Evolutionary conservation across 768 basidiomycete species (phyloP).

Genomic region (Guyanaporus albipodus): DNA sequence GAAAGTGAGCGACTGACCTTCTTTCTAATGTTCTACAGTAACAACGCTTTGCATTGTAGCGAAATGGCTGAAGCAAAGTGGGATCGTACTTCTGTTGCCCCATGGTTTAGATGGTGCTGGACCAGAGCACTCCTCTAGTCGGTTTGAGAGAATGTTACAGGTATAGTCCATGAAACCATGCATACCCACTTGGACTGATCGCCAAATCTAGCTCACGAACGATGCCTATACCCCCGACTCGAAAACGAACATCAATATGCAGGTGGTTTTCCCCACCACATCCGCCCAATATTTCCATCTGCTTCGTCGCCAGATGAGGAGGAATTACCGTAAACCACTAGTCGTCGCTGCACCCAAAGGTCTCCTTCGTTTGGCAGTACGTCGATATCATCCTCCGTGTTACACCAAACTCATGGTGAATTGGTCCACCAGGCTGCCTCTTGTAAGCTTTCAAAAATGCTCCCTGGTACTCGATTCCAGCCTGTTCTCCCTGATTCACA

Average conservation of each 20-base stretch:
- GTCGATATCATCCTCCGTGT: conserved; percentile 21
- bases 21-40: neutral
- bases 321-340: conserved; percentile 85
- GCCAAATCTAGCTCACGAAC: conserved; percentile 61
- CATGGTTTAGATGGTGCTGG: conserved; percentile 92
- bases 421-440: conserved; percentile 61
- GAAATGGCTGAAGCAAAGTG: conserved; percentile 93
- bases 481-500: conserved; percentile 57
- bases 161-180: conserved; percentile 34
- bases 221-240: conserved; percentile 45
- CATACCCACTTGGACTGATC: neutral
- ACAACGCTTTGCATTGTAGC: conserved; percentile 39
- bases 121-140: conserved; percentile 87
- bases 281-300: conserved; percentile 93
- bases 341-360: conserved; percentile 85
- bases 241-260: conserved; percentile 68
- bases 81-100: conserved; percentile 78
- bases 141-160: conserved; percentile 89
- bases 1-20: conserved; percentile 54
- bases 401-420: neutral
- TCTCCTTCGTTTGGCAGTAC: conserved; percentile 69
- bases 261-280: conserved; percentile 81
- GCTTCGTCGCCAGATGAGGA: conserved; percentile 76
- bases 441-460: conserved; percentile 61
- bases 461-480: conserved; percentile 56